Evolutionary conservation across 2,329 filamentous ascomycete genomes (phyloP), one percentile per base, ranked within the genome.

Genomic region (Sordariomycetes sp.): DNA sequence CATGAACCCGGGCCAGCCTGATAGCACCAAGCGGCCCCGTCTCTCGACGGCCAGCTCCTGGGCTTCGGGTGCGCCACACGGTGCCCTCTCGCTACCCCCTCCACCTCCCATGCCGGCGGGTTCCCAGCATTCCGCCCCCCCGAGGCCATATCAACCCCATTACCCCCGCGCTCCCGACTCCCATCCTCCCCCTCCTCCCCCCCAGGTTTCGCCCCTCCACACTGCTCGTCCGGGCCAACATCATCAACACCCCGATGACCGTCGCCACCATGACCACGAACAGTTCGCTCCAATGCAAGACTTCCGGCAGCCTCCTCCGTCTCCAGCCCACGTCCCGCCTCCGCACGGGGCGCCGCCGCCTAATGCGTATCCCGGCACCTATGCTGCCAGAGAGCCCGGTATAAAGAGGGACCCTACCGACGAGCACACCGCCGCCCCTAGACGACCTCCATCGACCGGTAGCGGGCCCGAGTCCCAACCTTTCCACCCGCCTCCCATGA

Each of bases 1-100:
- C 76, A 85, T 85, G 82, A 81, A 85, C 73, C 73, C 74, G 74
- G 78, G 74, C 71, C 77, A 71, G 72, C 79, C 79, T 67, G 80
- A 83, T 16, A 53, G 46, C 32, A 58, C 70, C 67, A 85, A 85
- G 75, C 80, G 81, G 68, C 78, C 77, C 69, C 80, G 81, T 72
- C 74, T 83, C 64, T 71, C 70, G 64, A 71, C 71, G 66, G 69
- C 67, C 22, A 58, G 56, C n/a, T 69, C 75, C 68, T 77, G 77
- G 76, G 72, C 77, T 68, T 74, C 70, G 61, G 74, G 75, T 68
- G 71, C 73, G 69, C 71, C 71, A 64, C 74, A 73, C 71, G 71
- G 74, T 71, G 68, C 71, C 63, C 70, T 75, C 65, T 75, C 77
- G 63, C 70, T 79, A 61, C 76, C 76, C 66, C 73, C 73, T 68